Percentiles rank a stretch among this genome's conserved stretches.
phyloP scores from a whole-genome alignment of 345 rosid genomes.

The Anastatica hierochuntica region DNA sequence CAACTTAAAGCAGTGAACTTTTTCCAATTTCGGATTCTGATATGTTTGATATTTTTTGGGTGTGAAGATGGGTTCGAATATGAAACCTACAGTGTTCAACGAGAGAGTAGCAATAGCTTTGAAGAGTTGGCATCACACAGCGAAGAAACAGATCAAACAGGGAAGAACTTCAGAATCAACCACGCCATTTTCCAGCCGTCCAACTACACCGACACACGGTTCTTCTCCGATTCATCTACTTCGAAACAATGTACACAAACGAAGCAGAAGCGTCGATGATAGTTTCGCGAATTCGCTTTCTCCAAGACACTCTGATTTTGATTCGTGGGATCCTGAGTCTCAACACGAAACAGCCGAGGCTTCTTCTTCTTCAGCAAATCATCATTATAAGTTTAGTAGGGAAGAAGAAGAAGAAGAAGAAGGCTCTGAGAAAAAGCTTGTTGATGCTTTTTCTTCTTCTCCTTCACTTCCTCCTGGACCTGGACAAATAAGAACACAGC shows the following conservation, averaged over 20 bases:
- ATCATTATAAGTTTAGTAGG: not conserved
- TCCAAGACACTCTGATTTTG: slow-evolving; percentile 22
- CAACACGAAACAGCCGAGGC: not conserved
- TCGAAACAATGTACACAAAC: slow-evolving; percentile 21
- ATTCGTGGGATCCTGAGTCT: slow-evolving; percentile 22
- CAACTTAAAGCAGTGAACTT: not conserved
- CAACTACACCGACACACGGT: slow-evolving; percentile 50
- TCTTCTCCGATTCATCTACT: slow-evolving; percentile 57
- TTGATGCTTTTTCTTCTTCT: too few species aligned
- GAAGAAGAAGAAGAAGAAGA: not conserved
- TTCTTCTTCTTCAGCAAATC: slow-evolving; percentile 10
- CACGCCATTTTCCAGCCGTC: slow-evolving; percentile 53
- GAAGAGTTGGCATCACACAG: slow-evolving; percentile 64
- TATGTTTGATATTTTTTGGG: not conserved
- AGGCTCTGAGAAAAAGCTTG: not conserved
- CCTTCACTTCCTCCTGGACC: slow-evolving; percentile 7
- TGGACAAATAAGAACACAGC: slow-evolving; percentile 4
- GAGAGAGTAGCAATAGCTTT: slow-evolving; percentile 61
- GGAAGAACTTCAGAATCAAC: slow-evolving; percentile 24
- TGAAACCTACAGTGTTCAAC: slow-evolving; percentile 82
- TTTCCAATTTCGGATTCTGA: not conserved
- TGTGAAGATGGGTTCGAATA: slow-evolving; percentile 75
- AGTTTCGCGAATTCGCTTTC: slow-evolving; percentile 11
- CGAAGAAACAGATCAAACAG: slow-evolving; percentile 38
- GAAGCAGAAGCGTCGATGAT: slow-evolving; percentile 21